Evolutionary conservation across 2,329 filamentous ascomycete genomes (phyloP), one percentile per base, ranked within the genome.

Genomic region (Botrytis paeoniae): DNA sequence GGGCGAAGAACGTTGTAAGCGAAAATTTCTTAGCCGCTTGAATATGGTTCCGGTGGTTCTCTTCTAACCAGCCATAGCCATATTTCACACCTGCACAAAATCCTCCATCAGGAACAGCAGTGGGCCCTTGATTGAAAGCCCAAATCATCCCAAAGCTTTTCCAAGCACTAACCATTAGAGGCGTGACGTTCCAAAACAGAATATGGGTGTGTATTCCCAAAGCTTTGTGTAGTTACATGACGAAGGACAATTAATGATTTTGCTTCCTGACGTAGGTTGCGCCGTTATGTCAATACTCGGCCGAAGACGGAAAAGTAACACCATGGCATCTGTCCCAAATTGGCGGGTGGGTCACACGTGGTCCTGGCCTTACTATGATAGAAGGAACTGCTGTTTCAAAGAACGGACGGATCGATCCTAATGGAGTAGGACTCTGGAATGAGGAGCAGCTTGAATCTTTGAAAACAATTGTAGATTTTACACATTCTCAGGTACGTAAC

Each of bases 321-420:
- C 87, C 92, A 80, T 97, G 90, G 88, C 94, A 97, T 81, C 84
- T 95, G 68, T 90, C 94, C n/a, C 94, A 97, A 79, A 85, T 95
- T 39, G 93, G 94, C 72, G 91, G 93, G 75, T 94, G 94, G 77
- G 87, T 93, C 35, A 86, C 91, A 73, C 89, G 92, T 72, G 94
- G 95, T 22, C 91, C 92, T 0, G 92, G 89, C 1, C 84, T 97
- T 29, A 84, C 91, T 65, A 88, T 94, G 74, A 85, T 95, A 73
- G 95, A 97, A 84, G 93, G 94, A 41, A 94, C 93, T 0, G 85
- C 90, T 48, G 92, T 97, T 0, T 85, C 88, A 14, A 83, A 93
- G 9, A 89, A 95, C 77, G 94, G 94, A 39, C 89, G 95, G 71
- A 97, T 97, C 84, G 92, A 92, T 0, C 93, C 94, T 1, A 86